phyloP scores from a whole-genome alignment of 2,329 filamentous ascomycete genomes.

The Diaporthe ilicicola region DNA sequence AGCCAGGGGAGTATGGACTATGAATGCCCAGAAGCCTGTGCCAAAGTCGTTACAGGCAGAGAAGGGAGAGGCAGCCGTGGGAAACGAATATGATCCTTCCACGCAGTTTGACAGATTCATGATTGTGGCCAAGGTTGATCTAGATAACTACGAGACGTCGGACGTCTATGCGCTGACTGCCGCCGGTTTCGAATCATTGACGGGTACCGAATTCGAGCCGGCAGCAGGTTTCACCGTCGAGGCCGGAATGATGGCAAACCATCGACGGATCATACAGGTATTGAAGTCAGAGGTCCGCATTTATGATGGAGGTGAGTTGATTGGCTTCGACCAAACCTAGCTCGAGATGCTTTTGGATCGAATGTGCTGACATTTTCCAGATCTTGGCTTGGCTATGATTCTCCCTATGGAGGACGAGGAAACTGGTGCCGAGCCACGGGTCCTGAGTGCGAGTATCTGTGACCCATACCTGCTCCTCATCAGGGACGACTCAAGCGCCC shows the following conservation, averaged over 20 bases:
- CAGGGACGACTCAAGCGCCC: constrained; percentile 82
- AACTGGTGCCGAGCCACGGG: constrained; percentile 80
- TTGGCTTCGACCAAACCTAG: constrained; percentile 17
- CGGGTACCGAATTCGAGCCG: constrained; percentile 89
- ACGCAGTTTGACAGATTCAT: constrained; percentile 80
- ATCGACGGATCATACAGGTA: constrained; percentile 86
- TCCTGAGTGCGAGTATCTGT: constrained; percentile 82
- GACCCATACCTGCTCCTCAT: constrained; percentile 88
- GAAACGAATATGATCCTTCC: constrained; percentile 64
- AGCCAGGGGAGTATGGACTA: constrained; percentile 82
- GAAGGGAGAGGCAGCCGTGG: constrained; percentile 58
- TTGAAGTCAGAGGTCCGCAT: constrained; percentile 86
- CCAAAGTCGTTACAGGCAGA: constrained; percentile 65
- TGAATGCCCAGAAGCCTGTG: constrained; percentile 74
- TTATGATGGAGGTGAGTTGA: constrained; percentile 81
- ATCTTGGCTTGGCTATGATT: constrained; percentile 89
- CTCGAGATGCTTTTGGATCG: neutral
- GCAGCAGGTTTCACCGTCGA: constrained; percentile 88
- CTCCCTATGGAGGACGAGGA: constrained; percentile 93
- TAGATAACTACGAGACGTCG: constrained; percentile 77
- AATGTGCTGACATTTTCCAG: constrained; percentile 52
- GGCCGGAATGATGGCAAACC: constrained; percentile 82
- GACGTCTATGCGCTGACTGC: constrained; percentile 81
- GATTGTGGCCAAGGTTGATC: constrained; percentile 78
- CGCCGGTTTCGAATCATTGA: constrained; percentile 76